phyloP scores from a whole-genome alignment of 164 flowering plant genomes.

The Vitis rupestris region DNA sequence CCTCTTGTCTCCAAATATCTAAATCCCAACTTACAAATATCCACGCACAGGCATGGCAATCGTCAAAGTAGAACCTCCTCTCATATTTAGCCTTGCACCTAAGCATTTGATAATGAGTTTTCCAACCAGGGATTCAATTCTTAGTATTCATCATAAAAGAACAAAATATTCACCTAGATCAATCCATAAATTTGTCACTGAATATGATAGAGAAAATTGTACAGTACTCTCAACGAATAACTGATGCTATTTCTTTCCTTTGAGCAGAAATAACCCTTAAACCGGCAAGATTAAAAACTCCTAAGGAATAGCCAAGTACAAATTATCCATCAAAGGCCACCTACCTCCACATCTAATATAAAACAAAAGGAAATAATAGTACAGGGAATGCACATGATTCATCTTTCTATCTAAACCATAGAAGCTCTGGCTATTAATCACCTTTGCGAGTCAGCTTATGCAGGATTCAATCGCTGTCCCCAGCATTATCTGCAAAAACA shows the following conservation, averaged over 20 bases:
- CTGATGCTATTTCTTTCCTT: background rate
- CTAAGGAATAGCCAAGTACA: background rate
- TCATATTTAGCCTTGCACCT: no score
- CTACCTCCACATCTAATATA: conserved; percentile 3
- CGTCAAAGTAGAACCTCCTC: no score
- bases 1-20: no score
- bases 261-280: background rate
- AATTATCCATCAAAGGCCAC: background rate
- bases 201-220: no score
- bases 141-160: no score
- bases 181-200: no score
- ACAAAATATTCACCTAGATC: no score
- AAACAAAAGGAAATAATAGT: background rate
- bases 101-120: no score
- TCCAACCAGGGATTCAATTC: no score
- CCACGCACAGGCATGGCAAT: no score
- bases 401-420: background rate
- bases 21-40: no score
- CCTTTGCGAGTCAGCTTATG: background rate
- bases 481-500: conserved; percentile 32
- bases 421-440: background rate
- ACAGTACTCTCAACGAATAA: background rate
- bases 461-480: conserved; percentile 37
- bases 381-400: background rate
- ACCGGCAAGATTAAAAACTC: background rate